These are phyloP conservation scores for Hygrophorus pudorinus DNA, from an alignment of 768 basidiomycete species.

Conservation along the genomic window DNA sequence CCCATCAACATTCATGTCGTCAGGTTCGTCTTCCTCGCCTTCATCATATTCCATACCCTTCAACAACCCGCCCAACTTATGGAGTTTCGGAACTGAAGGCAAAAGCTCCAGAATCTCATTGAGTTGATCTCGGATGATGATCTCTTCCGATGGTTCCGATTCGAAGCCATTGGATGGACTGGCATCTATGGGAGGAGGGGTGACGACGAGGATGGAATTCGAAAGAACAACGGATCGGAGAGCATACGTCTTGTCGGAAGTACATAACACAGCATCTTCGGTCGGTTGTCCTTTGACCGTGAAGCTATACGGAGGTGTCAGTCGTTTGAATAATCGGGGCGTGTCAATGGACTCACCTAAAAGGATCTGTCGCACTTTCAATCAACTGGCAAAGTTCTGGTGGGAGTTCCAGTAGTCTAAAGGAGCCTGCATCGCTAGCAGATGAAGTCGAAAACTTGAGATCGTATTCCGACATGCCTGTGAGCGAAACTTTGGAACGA, in stretches of 20 bases:
- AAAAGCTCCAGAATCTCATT: slow-evolving; percentile 79
- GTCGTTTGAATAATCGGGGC: too few relatives aligned
- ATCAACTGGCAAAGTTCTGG: slow-evolving; percentile 54
- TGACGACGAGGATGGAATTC: slow-evolving; percentile 75
- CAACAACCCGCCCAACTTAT: slow-evolving; percentile 53
- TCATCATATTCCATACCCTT: slow-evolving; percentile 66
- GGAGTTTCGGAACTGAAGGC: slow-evolving; percentile 66
- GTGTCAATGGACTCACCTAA: slow-evolving; percentile 19
- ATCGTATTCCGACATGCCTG: slow-evolving; percentile 36
- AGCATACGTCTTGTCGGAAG: slow-evolving; percentile 65
- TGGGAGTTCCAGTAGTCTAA: slow-evolving; percentile 66
- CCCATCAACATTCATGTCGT: slow-evolving; percentile 12
- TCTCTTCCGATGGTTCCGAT: slow-evolving; percentile 24
- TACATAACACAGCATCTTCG: slow-evolving; percentile 90
- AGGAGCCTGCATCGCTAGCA: slow-evolving; percentile 39
- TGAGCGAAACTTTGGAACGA: too few relatives aligned
- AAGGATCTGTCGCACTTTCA: slow-evolving; percentile 34
- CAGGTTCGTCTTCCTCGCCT: slow-evolving; percentile 35
- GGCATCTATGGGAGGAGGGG: slow-evolving; percentile 26
- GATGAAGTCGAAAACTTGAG: slow-evolving; percentile 44
- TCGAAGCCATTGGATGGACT: slow-evolving; percentile 8
- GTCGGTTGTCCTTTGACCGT: slow-evolving; percentile 67
- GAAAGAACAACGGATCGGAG: slow-evolving; percentile 83
- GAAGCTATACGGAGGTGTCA: background rate
- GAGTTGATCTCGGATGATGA: slow-evolving; percentile 72